phyloP scores from a whole-genome alignment of 2,329 filamentous ascomycete genomes.

The Pseudogymnoascus sp. region DNA sequence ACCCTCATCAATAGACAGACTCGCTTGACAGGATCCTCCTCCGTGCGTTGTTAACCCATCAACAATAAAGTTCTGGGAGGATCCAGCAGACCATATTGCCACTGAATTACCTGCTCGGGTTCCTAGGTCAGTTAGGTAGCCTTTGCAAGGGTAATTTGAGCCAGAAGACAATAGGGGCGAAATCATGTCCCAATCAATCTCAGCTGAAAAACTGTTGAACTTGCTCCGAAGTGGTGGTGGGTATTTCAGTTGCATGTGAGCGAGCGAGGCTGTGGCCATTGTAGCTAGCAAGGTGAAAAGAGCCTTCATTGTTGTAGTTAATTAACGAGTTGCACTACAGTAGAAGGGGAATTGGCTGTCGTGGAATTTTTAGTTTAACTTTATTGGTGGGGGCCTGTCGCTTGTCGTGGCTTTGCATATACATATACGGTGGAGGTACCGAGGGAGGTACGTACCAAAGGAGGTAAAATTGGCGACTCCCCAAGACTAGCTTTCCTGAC shows the following conservation, averaged over 20 bases:
- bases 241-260: not conserved
- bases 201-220: not conserved
- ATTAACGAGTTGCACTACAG: no score
- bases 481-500: no score
- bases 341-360: no score
- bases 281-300: no score
- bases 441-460: no score
- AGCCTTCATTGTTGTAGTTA: no score
- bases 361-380: no score
- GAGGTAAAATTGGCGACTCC: no score
- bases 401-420: no score
- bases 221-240: not conserved
- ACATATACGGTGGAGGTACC: no score
- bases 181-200: not conserved
- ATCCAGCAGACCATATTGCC: conserved; percentile 40
- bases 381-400: no score
- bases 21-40: no score
- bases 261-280: not conserved
- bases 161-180: not conserved
- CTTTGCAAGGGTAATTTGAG: not conserved
- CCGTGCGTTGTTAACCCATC: conserved; percentile 32
- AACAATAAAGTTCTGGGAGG: conserved; percentile 32
- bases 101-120: conserved; percentile 34
- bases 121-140: not conserved
- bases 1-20: conserved; percentile 50